phyloP scores from a whole-genome alignment of 768 basidiomycete species.

The Grammothele lineata region DNA sequence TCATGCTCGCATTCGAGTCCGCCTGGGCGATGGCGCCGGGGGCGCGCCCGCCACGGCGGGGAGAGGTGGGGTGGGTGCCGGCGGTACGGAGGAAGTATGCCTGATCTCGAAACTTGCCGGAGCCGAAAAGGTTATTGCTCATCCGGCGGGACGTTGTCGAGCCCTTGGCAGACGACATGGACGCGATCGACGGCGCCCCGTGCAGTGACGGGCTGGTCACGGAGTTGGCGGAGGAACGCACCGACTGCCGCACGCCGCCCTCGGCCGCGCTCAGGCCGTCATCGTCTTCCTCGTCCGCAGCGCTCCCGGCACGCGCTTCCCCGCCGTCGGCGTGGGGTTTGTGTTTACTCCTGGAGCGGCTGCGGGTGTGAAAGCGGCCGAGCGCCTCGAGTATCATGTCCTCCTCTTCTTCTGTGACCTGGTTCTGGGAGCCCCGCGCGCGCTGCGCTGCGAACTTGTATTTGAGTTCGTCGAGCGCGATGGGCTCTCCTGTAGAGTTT shows the following conservation, averaged over 20 bases:
- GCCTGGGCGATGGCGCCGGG: slow-evolving; percentile 37
- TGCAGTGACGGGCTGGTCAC: slow-evolving; percentile 30
- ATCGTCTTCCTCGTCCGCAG: slow-evolving; percentile 8
- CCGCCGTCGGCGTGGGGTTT: no score
- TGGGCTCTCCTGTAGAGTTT: slow-evolving; percentile 58
- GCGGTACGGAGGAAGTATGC: slow-evolving; percentile 52
- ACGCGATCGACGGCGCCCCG: slow-evolving; percentile 20
- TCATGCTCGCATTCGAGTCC: slow-evolving; percentile 38
- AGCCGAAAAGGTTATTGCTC: slow-evolving; percentile 85
- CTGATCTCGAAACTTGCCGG: slow-evolving; percentile 74
- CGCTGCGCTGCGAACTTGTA: slow-evolving; percentile 72
- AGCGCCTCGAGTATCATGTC: slow-evolving; percentile 79
- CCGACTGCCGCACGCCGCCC: slow-evolving; percentile 18
- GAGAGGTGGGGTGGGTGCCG: slow-evolving; percentile 18
- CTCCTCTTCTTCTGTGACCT: slow-evolving; percentile 79
- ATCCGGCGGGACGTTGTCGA: slow-evolving; percentile 61
- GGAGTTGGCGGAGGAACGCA: slow-evolving; percentile 28
- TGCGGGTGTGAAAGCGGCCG: slow-evolving; percentile 44
- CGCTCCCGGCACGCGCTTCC: slow-evolving; percentile 5
- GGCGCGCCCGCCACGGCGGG: slow-evolving; percentile 37
- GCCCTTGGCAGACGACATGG: slow-evolving; percentile 31
- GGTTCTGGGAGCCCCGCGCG: slow-evolving; percentile 59
- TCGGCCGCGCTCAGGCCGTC: slow-evolving; percentile 3
- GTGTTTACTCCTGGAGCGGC: slow-evolving; percentile 14
- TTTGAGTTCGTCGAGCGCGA: slow-evolving; percentile 61